Evolutionary conservation across 768 basidiomycete species (phyloP).

Genomic region (Amyloporia xantha): DNA sequence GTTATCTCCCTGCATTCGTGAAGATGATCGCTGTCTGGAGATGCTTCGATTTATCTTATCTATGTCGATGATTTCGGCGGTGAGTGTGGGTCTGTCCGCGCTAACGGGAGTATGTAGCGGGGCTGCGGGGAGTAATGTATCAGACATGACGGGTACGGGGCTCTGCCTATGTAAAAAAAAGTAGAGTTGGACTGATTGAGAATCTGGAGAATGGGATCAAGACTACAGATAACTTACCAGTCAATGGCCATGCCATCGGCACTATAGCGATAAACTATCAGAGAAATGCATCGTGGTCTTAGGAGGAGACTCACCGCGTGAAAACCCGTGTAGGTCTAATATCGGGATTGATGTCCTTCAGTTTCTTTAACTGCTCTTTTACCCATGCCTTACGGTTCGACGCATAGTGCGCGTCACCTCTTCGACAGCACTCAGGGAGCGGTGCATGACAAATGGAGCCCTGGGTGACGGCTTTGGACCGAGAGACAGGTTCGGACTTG

Average conservation of each 20-base stretch:
- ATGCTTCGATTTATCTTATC: too few species aligned
- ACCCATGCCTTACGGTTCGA: constrained; percentile 10
- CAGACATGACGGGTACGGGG: constrained; percentile 13
- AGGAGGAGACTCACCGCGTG: constrained; percentile 6
- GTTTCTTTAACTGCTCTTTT: constrained; percentile 4
- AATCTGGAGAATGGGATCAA: too few species aligned
- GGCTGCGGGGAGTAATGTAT: constrained; percentile 14
- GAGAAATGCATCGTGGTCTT: too few species aligned
- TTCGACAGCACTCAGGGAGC: constrained; percentile 9
- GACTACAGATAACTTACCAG: constrained; percentile 10
- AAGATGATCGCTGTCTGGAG: too few species aligned
- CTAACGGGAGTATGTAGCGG: too few species aligned
- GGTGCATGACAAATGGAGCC: constrained; percentile 15
- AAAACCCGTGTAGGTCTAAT: constrained; percentile 8
- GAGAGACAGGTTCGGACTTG: constrained; percentile 4
- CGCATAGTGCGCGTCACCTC: constrained; percentile 1
- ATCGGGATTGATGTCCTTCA: constrained; percentile 7
- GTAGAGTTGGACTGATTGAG: not conserved
- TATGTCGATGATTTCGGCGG: too few species aligned
- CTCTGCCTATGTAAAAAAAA: constrained; percentile 10
- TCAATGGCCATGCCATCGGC: constrained; percentile 20
- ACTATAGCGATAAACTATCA: constrained; percentile 1
- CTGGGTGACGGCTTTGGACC: constrained; percentile 6
- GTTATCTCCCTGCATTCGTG: too few species aligned
- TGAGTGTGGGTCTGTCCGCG: too few species aligned